Percentiles rank a stretch among this genome's conserved stretches.
Conservation (phyloP, 106 monocot genomes). For the Posidonia australis region DNA sequence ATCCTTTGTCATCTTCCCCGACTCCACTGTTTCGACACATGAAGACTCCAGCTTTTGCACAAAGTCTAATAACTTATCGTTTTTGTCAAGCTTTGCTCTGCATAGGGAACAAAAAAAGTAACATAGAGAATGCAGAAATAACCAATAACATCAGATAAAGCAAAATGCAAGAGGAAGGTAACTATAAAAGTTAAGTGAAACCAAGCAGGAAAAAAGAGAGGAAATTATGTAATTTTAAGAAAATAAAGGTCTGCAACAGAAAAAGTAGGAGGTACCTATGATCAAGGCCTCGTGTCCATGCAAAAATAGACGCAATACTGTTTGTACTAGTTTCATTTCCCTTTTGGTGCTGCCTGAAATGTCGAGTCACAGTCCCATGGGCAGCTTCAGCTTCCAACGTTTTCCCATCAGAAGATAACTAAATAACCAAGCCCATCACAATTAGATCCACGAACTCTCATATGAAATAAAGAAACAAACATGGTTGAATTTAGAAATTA, state of each 20-base stretch:
- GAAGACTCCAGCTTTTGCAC: slow-evolving; percentile 50
- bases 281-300: slow-evolving; percentile 72
- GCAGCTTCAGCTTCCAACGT: slow-evolving; percentile 85
- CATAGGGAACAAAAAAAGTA: slow-evolving; percentile 6
- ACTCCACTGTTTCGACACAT: slow-evolving; percentile 65
- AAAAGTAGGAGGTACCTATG: slow-evolving; percentile 41
- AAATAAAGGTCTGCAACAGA: background rate
- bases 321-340: slow-evolving; percentile 86
- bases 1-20: slow-evolving; percentile 85
- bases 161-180: background rate
- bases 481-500: background rate
- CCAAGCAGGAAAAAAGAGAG: background rate
- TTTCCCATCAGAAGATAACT: slow-evolving; percentile 73
- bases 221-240: background rate
- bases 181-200: background rate
- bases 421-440: slow-evolving; percentile 3
- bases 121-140: background rate
- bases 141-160: background rate
- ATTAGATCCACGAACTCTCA: background rate
- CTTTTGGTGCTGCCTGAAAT: slow-evolving; percentile 62
- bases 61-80: slow-evolving; percentile 48
- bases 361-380: slow-evolving; percentile 79
- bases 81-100: slow-evolving; percentile 68
- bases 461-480: background rate
- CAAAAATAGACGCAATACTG: slow-evolving; percentile 83